These are phyloP conservation scores for Plasmodium knowlesi DNA, from an alignment of 169 alveolate species.

Conservation along the genomic window DNA sequence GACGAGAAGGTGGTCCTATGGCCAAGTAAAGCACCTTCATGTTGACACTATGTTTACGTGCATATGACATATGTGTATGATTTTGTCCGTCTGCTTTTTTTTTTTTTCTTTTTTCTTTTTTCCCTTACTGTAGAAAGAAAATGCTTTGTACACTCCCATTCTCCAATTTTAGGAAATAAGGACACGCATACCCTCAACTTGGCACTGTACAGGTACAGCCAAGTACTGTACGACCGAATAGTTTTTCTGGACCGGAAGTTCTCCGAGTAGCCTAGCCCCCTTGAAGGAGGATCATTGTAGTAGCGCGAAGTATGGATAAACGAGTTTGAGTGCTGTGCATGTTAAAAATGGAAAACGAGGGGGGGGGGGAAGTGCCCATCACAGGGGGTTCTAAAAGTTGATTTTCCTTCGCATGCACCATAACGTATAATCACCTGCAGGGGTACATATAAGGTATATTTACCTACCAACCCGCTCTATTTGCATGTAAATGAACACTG, in stretches of 20 bases:
- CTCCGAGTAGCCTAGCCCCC: neutral
- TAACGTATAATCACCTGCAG: neutral
- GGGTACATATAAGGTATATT: neutral
- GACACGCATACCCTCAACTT: conserved; percentile 28
- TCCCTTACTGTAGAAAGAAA: neutral
- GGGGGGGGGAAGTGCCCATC: neutral
- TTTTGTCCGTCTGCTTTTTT: neutral
- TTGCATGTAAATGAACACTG: neutral
- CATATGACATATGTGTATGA: neutral
- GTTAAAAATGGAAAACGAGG: neutral
- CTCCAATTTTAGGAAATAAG: neutral
- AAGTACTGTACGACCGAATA: conserved; percentile 37
- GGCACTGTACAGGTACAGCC: conserved; percentile 46
- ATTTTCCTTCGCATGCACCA: neutral
- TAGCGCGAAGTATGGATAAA: neutral
- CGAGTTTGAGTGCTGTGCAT: neutral
- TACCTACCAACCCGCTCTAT: neutral
- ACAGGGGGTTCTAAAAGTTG: neutral
- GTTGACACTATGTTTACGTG: neutral
- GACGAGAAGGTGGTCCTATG: conserved; percentile 17
- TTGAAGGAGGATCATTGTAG: no score
- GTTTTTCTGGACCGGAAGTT: conserved; percentile 29
- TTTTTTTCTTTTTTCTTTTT: neutral
- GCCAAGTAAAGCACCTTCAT: conserved; percentile 16
- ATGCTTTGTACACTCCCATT: neutral